phyloP scores from a whole-genome alignment of 2,329 filamentous ascomycete genomes.

The Neofusicoccum parvum region DNA sequence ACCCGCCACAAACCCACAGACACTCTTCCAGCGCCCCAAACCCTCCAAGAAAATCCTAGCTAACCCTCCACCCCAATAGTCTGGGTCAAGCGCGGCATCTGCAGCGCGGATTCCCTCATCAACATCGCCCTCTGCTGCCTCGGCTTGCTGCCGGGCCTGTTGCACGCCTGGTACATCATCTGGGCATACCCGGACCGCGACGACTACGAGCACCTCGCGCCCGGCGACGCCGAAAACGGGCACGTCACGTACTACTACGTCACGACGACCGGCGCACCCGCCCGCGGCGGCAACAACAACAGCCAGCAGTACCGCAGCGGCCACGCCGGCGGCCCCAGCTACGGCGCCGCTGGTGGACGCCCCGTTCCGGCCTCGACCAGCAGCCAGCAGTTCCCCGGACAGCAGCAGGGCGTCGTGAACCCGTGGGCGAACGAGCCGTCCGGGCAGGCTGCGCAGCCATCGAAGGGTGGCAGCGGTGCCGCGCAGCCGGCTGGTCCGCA shows the following conservation, averaged over 20 bases:
- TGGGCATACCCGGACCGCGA: slow-evolving; percentile 83
- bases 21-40: slow-evolving; percentile 6
- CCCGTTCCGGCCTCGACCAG: slow-evolving; percentile 38
- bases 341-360: slow-evolving; percentile 37
- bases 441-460: background rate
- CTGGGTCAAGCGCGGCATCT: slow-evolving; percentile 95
- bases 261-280: slow-evolving; percentile 27
- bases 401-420: slow-evolving; percentile 30
- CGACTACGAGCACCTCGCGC: slow-evolving; percentile 63
- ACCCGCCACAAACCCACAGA: background rate
- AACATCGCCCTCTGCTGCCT: slow-evolving; percentile 82
- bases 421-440: slow-evolving; percentile 17
- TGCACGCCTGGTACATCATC: slow-evolving; percentile 99
- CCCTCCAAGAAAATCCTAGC: slow-evolving; percentile 5
- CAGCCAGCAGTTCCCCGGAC: slow-evolving; percentile 46
- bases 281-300: slow-evolving; percentile 17
- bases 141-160: slow-evolving; percentile 72
- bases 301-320: slow-evolving; percentile 11
- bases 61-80: slow-evolving; percentile 55
- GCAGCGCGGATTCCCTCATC: slow-evolving; percentile 88
- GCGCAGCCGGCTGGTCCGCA: background rate
- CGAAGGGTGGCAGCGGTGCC: background rate
- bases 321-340: slow-evolving; percentile 21
- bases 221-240: slow-evolving; percentile 56
- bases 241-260: slow-evolving; percentile 76